Base-by-base conservation (phyloP, 352 stramenopile species). In the Pythium dissotocum region DNA sequence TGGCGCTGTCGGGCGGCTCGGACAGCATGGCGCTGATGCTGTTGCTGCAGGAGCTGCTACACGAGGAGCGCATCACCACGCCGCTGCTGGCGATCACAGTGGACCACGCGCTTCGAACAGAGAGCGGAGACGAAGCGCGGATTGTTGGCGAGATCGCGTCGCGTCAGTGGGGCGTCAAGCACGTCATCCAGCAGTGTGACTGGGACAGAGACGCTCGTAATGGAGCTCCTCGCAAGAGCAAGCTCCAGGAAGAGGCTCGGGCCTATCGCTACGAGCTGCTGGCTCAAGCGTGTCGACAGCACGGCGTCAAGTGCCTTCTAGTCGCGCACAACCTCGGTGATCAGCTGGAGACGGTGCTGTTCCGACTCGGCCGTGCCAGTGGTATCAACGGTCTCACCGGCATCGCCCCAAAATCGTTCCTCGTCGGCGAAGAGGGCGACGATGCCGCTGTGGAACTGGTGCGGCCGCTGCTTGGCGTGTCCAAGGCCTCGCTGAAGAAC, bases 21-120 rank as follows among this genome's bases (percentile, higher is more conserved):
- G 88, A 96, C 66, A 94, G 86, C 61, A 91, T 94, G 80, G 84
- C 88, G 28, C 63, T 96, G 56, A 83, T 87, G 73, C 77, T 94
- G 49, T 59, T 96, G 44, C 73, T 96, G 14, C 78, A 71, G 10
- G 83, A 94, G 59, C 85, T 87, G 58, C 42, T 95, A 14, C 65
- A 75, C 12, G n/a, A 65, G 7, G 75, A 81, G 12, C 28, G 64
- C 36, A 80, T 93, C 40, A 61, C 75, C 33, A 90, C 82, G 10
- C 80, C 83, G 44, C 78, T 96, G 10, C 67, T 96, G 21, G 88
- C 85, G 7, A 83, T 96, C 65, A 94, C 84, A 14, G 81, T 96
- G 52, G 85, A 96, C 61, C 88, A 96, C 63, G 72, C 70, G 32
- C 71, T 96, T 26, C 86, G 88, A 8, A 12, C 28, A 1, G 87